phyloP scores from a whole-genome alignment of 2,329 filamentous ascomycete species.

The Orbilia brochopaga region DNA sequence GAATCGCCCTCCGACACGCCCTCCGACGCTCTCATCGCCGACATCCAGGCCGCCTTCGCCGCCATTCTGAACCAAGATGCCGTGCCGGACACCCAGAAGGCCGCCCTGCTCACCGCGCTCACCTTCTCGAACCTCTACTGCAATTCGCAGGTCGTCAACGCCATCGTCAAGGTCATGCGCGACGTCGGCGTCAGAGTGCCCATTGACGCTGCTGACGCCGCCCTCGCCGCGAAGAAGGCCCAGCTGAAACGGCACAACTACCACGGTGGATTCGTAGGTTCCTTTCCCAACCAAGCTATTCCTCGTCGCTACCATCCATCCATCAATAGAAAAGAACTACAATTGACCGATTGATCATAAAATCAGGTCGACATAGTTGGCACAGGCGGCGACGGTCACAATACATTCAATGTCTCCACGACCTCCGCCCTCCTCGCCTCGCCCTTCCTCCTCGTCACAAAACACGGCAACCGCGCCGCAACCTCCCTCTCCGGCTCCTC shows the following conservation, averaged over 20 bases:
- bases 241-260: conserved; percentile 74
- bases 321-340: neutral
- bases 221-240: conserved; percentile 63
- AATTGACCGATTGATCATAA: conserved; percentile 3
- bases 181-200: conserved; percentile 77
- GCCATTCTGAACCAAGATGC: conserved; percentile 18
- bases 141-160: conserved; percentile 81
- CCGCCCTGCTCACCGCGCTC: conserved; percentile 83
- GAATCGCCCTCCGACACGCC: conserved; percentile 21
- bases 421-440: conserved; percentile 92
- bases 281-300: conserved; percentile 5
- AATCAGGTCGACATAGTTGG: conserved; percentile 87
- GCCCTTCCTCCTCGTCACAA: conserved; percentile 81
- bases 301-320: too few relatives aligned
- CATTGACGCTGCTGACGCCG: conserved; percentile 63
- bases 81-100: conserved; percentile 71
- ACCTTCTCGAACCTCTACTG: conserved; percentile 89
- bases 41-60: conserved; percentile 24
- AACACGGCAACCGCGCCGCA: conserved; percentile 94
- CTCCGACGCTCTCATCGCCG: conserved; percentile 21
- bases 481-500: conserved; percentile 96
- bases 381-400: conserved; percentile 93
- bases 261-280: conserved; percentile 77
- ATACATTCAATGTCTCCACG: conserved; percentile 98
- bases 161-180: conserved; percentile 83